Base-by-base conservation (phyloP, 352 stramenopile genomes). In the Phytophthora aleatoria region DNA sequence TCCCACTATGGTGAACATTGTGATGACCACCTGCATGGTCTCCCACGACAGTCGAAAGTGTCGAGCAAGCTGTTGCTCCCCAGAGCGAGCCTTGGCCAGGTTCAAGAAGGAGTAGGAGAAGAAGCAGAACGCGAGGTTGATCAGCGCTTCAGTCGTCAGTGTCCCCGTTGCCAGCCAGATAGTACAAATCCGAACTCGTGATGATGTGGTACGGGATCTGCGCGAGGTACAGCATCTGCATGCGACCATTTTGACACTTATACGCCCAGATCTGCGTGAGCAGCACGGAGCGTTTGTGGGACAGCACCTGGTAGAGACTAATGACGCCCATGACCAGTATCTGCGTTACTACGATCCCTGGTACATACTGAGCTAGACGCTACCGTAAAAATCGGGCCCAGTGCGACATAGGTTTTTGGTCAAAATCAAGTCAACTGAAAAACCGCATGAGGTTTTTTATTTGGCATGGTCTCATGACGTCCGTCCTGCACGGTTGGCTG, bases 261-360 rank as follows among this genome's bases (percentile, higher is more conserved):
- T 70, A 70, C 55, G 58, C 64, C 64, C 64, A 68, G 1, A 64
- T 73, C 7, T 68, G 58, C 1, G 53, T 57, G 16, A 73, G 47
- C 3, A 60, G 64, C 52, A 68, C 58, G 1, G 58, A 68, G 24
- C 50, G 43, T 16, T 68, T 64, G 58, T 73, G 47, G n/a, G 58
- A 58, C 33, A 64, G 60, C n/a, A 61, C 57, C 45, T 64, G 64
- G 49, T 61, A 73, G 1, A 73, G 41, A 44, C 64, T 64, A 16
- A 73, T 31, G 24, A 64, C n/a, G 0, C 64, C 64, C 64, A 68
- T 68, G 24, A 53, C 3, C 6, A 73, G 64, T 16, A 71, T 66
- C 47, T 67, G 63, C 0, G 45, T 8, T 27, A 71, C 50, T 7
- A 71, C 63, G 10, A 67, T n/a, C 1, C 63, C 56, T 20, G 50